phyloP scores from a whole-genome alignment of 805 yeast species.

The Metschnikowia rubicola region DNA sequence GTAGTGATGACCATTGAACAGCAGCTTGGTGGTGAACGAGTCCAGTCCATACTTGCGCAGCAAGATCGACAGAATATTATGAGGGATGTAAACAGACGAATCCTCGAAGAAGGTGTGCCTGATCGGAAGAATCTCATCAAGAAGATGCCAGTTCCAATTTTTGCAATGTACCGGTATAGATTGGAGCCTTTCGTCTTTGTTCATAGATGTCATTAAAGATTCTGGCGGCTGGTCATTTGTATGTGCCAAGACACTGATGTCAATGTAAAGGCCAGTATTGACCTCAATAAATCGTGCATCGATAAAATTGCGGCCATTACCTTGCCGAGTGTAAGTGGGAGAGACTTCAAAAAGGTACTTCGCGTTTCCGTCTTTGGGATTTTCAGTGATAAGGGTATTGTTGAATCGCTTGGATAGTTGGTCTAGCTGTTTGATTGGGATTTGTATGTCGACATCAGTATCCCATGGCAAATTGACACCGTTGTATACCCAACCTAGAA shows the following conservation, averaged over 20 bases:
- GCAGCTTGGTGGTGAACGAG: constrained; percentile 26
- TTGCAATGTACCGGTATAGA: constrained; percentile 34
- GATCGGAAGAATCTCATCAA: constrained; percentile 34
- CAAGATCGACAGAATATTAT: constrained; percentile 29
- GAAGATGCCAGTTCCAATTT: constrained; percentile 38
- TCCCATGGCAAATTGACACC: constrained; percentile 22
- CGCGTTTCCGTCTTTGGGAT: constrained; percentile 19
- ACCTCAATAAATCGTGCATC: constrained; percentile 24
- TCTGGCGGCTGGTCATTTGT: constrained; percentile 11
- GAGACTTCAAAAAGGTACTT: constrained; percentile 20
- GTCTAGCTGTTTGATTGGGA: constrained; percentile 18
- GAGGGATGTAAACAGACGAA: constrained; percentile 33
- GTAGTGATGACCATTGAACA: constrained; percentile 33
- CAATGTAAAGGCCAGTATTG: constrained; percentile 37
- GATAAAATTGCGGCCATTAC: constrained; percentile 20
- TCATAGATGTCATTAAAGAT: neutral
- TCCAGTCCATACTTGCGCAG: constrained; percentile 30
- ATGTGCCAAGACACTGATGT: constrained; percentile 16
- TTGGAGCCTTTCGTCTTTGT: constrained; percentile 1
- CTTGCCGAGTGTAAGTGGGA: constrained; percentile 21
- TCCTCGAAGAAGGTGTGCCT: constrained; percentile 38
- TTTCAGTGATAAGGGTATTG: constrained; percentile 15
- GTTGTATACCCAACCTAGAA: constrained; percentile 20
- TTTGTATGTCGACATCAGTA: constrained; percentile 19
- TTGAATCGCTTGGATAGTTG: constrained; percentile 13